phyloP scores from a whole-genome alignment of 1,139 yeast genomes.

The Scheffersomyces illinoinensis region DNA sequence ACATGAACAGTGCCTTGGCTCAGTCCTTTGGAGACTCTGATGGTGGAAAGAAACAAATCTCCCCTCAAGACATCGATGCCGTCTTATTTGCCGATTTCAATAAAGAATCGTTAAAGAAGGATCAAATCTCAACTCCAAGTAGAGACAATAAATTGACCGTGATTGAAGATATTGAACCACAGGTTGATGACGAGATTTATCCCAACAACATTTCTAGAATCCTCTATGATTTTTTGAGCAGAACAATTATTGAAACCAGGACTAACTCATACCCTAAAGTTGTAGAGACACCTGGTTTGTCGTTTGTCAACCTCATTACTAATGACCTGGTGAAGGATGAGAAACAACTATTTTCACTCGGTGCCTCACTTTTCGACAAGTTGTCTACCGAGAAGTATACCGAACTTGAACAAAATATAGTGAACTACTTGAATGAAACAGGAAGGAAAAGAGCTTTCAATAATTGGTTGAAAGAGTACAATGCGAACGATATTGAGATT shows the following conservation, averaged over 20 bases:
- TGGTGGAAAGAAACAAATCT: constrained; percentile 21
- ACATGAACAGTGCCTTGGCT: constrained; percentile 50
- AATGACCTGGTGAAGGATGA: constrained; percentile 12
- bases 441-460: constrained; percentile 48
- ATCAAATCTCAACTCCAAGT: constrained; percentile 25
- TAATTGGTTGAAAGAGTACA: constrained; percentile 34
- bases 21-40: constrained; percentile 22
- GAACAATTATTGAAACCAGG: constrained; percentile 21
- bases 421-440: constrained; percentile 20
- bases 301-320: constrained; percentile 24
- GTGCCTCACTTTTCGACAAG: constrained; percentile 59
- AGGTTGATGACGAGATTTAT: constrained; percentile 18
- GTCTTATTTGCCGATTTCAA: constrained; percentile 56
- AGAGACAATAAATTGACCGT: constrained; percentile 19
- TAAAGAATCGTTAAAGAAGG: constrained; percentile 20
- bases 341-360: constrained; percentile 41
- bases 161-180: constrained; percentile 12
- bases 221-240: constrained; percentile 20
- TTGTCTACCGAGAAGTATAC: neutral
- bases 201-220: constrained; percentile 21
- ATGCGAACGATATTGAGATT: constrained; percentile 16
- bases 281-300: constrained; percentile 15
- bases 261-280: constrained; percentile 30
- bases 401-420: constrained; percentile 18
- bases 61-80: constrained; percentile 44